Evolutionary conservation across 805 yeast genomes (phyloP).

Genomic region (Schwanniomyces polymorphus): DNA sequence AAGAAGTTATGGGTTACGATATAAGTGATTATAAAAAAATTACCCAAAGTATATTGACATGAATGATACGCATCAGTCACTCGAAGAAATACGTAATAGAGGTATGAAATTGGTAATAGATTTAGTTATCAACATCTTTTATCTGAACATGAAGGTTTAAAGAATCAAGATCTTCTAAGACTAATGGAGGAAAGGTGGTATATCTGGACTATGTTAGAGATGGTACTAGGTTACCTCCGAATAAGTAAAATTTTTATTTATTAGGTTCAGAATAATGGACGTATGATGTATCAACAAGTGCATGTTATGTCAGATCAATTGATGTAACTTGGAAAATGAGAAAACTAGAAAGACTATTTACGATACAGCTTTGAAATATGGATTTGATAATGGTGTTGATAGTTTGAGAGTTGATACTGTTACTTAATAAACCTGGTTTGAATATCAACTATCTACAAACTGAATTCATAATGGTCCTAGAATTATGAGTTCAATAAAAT

Average conservation of each 20-base stretch:
- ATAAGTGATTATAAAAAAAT: constrained; percentile 54
- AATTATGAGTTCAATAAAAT: too few relatives aligned
- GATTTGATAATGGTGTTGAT: constrained; percentile 58
- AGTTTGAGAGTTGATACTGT: constrained; percentile 62
- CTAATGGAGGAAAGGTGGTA: constrained; percentile 60
- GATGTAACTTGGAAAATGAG: constrained; percentile 54
- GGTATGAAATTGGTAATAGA: constrained; percentile 55
- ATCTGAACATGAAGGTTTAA: constrained; percentile 55
- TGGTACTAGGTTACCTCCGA: constrained; percentile 57
- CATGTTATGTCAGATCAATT: constrained; percentile 55
- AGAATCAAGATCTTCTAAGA: constrained; percentile 50
- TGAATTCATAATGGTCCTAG: constrained; percentile 49
- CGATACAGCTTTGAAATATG: constrained; percentile 48
- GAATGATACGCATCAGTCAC: constrained; percentile 51
- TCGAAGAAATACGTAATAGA: constrained; percentile 46
- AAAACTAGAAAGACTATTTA: constrained; percentile 39
- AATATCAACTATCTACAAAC: constrained; percentile 38
- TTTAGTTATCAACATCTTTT: constrained; percentile 62
- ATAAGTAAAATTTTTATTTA: constrained; percentile 55
- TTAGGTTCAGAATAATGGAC: constrained; percentile 60
- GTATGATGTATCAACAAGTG: constrained; percentile 52
- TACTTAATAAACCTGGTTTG: too few relatives aligned
- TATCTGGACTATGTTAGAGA: constrained; percentile 51
- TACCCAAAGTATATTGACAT: constrained; percentile 54
- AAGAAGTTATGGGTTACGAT: constrained; percentile 65